Evolutionary conservation across 2,329 filamentous ascomycete genomes (phyloP).

Genomic region (Colletotrichum tabaci): DNA sequence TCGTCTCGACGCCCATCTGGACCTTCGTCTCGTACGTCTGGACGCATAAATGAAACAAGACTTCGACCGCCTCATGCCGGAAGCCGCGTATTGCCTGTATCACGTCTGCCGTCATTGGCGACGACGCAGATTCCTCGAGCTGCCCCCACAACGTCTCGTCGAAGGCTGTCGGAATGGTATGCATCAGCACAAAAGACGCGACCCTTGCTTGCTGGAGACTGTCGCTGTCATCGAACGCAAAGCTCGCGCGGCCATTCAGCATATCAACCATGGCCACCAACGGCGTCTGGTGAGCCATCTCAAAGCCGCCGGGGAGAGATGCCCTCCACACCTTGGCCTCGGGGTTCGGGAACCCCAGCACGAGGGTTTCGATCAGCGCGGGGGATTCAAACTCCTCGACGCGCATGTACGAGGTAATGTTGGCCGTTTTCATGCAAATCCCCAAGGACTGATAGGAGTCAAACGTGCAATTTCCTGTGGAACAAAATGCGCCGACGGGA

Average conservation of each 20-base stretch:
- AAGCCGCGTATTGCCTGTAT: neutral
- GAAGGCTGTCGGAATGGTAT: neutral
- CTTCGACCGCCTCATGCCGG: conserved; percentile 2
- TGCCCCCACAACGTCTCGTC: neutral
- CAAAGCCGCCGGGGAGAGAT: conserved; percentile 19
- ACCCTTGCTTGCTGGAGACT: conserved; percentile 2
- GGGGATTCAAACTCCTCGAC: conserved; percentile 2
- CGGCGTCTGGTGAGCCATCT: neutral
- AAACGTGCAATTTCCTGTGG: conserved; percentile 31
- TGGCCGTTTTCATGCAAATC: conserved; percentile 19
- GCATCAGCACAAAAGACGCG: neutral
- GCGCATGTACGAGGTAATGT: conserved; percentile 8
- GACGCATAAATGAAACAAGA: conserved; percentile 17
- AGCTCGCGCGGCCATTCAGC: conserved; percentile 6
- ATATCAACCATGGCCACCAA: conserved; percentile 8
- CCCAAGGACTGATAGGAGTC: conserved; percentile 16
- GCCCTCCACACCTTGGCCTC: conserved; percentile 1
- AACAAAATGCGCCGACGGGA: conserved; percentile 10
- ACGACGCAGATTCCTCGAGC: too few relatives aligned
- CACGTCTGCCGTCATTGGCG: neutral
- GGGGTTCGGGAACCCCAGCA: neutral
- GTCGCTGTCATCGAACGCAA: conserved; percentile 1
- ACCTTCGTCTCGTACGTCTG: conserved; percentile 17
- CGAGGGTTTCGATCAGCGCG: neutral
- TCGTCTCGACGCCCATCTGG: conserved; percentile 6